phyloP scores from a whole-genome alignment of 2,329 filamentous ascomycete species.

The Chrysoporthe cubensis region DNA sequence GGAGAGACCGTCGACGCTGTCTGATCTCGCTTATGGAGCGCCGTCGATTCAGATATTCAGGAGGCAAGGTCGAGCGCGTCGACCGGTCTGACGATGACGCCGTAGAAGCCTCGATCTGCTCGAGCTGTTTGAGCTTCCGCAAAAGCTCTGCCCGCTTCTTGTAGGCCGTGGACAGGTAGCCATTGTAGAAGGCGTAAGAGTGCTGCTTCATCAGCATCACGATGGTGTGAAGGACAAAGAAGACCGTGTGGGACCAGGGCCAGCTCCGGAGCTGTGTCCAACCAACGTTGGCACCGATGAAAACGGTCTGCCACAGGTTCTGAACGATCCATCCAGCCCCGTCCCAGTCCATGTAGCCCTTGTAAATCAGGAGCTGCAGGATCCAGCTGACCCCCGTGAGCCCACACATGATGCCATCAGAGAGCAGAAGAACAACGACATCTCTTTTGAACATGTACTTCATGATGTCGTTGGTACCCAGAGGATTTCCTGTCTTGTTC shows the following conservation, averaged over 20 bases:
- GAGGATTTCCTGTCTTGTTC: constrained; percentile 66
- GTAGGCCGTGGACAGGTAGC: constrained; percentile 67
- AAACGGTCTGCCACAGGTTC: constrained; percentile 71
- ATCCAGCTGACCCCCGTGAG: constrained; percentile 67
- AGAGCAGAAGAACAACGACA: constrained; percentile 59
- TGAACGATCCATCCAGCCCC: constrained; percentile 73
- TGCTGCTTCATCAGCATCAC: constrained; percentile 86
- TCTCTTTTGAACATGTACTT: constrained; percentile 65
- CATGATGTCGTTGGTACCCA: constrained; percentile 75
- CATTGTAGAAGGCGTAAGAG: constrained; percentile 79
- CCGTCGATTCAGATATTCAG: constrained; percentile 47
- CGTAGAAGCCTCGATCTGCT: constrained; percentile 52
- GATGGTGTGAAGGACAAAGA: constrained; percentile 74
- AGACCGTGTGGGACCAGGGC: constrained; percentile 83
- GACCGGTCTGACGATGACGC: constrained; percentile 46
- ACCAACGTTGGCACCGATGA: constrained; percentile 63
- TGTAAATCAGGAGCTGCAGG: constrained; percentile 64
- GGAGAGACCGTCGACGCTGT: constrained; percentile 48
- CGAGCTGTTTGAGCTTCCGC: constrained; percentile 59
- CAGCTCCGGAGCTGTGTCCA: constrained; percentile 73
- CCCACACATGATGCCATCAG: constrained; percentile 71
- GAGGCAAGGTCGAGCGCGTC: constrained; percentile 46
- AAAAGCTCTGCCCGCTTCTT: constrained; percentile 52
- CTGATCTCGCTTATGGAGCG: constrained; percentile 47
- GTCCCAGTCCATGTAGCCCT: constrained; percentile 70